Evolutionary conservation across 495 filamentous ascomycete species (phyloP).

Genomic region (Beverwykella pulmonaria): DNA sequence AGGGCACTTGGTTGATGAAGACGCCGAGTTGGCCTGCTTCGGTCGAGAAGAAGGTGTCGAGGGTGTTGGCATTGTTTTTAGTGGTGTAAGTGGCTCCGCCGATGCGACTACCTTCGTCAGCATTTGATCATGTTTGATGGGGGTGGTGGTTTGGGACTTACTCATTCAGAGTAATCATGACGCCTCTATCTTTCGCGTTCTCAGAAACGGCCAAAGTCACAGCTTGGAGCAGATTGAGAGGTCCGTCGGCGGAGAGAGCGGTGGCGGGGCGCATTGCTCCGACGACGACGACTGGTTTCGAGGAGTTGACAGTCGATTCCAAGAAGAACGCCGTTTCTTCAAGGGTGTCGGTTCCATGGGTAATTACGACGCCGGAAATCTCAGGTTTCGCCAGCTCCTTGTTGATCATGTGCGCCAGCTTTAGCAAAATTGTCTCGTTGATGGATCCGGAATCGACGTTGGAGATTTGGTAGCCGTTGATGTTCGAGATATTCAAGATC

Average conservation of each 20-base stretch:
- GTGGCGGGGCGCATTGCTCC: constrained; percentile 56
- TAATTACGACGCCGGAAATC: constrained; percentile 53
- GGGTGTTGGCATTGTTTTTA: constrained; percentile 56
- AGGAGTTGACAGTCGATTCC: constrained; percentile 51
- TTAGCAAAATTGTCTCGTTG: constrained; percentile 50
- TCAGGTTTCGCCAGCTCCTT: constrained; percentile 48
- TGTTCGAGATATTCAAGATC: constrained; percentile 52
- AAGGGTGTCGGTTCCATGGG: constrained; percentile 57
- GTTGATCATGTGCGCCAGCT: constrained; percentile 50
- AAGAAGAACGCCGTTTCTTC: constrained; percentile 58
- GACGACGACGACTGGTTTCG: constrained; percentile 54
- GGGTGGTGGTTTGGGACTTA: neutral
- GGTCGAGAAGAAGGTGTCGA: constrained; percentile 55
- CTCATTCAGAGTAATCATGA: constrained; percentile 57
- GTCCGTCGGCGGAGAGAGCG: constrained; percentile 54
- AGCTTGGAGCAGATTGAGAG: constrained; percentile 47
- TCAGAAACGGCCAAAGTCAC: constrained; percentile 50
- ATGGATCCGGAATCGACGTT: constrained; percentile 48
- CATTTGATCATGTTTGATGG: neutral
- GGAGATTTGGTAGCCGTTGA: constrained; percentile 53
- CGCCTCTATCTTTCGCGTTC: constrained; percentile 47
- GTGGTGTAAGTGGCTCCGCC: constrained; percentile 48
- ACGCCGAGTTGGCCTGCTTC: constrained; percentile 53
- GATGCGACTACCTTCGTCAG: constrained; percentile 44
- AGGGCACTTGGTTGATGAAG: constrained; percentile 52